Evolutionary conservation across 2,329 filamentous ascomycete species (phyloP).

Genomic region (Graphilbum ipis-grandicollis): DNA sequence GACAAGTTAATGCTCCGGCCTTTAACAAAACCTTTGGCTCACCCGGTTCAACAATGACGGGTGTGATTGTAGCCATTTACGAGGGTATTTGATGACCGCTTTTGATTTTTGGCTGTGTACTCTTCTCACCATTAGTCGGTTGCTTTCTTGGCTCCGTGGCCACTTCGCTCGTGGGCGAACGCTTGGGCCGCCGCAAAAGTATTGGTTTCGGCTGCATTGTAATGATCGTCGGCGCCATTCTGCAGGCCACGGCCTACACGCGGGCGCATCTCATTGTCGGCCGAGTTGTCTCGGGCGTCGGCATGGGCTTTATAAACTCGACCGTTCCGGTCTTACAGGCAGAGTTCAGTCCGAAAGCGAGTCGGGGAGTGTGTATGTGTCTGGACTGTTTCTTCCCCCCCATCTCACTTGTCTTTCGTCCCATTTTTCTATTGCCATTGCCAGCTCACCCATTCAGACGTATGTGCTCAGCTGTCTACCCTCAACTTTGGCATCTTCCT

Average conservation of each 20-base stretch:
- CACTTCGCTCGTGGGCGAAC: conserved; percentile 17
- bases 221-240: conserved; percentile 17
- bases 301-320: conserved; percentile 20
- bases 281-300: conserved; percentile 20
- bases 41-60: conserved; percentile 4
- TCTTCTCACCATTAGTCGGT: conserved; percentile 19
- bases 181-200: conserved; percentile 16
- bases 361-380: conserved; percentile 2
- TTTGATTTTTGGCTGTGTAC: too few species aligned
- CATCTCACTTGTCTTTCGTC: too few species aligned
- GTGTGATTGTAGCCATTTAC: conserved; percentile 17
- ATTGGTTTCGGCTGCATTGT: conserved; percentile 16
- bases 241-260: conserved; percentile 18
- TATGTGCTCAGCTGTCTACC: conserved; percentile 16
- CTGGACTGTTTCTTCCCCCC: too few species aligned
- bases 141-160: conserved; percentile 34
- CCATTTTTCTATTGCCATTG: too few species aligned
- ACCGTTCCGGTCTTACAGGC: conserved; percentile 18
- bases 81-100: too few species aligned
- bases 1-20: conserved; percentile 3
- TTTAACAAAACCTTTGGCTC: conserved; percentile 3
- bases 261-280: conserved; percentile 23
- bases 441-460: conserved; percentile 13
- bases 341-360: conserved; percentile 12
- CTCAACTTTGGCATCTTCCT: conserved; percentile 16